phyloP scores from a whole-genome alignment of 2,329 filamentous ascomycete species.

The Arthrobotrys pseudoclavata region DNA sequence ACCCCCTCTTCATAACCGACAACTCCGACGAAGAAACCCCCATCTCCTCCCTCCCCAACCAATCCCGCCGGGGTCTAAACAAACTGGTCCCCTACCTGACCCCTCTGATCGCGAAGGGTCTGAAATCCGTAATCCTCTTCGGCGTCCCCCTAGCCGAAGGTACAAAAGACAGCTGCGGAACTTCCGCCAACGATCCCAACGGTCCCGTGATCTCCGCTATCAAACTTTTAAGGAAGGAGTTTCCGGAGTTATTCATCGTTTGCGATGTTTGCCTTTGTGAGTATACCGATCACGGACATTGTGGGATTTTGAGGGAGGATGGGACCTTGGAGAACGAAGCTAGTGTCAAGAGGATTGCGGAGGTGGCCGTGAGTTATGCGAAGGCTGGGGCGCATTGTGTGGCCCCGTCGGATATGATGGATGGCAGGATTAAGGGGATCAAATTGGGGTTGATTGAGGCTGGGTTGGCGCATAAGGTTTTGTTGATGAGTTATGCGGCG shows the following conservation, averaged over 20 bases:
- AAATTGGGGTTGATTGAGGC: constrained; percentile 98
- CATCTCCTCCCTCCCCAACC: constrained; percentile 91
- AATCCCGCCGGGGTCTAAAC: constrained; percentile 86
- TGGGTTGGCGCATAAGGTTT: constrained; percentile 88
- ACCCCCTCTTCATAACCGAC: constrained; percentile 96
- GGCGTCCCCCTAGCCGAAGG: constrained; percentile 82
- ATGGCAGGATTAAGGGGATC: constrained; percentile 95
- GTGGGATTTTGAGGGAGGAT: constrained; percentile 93
- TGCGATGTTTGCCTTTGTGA: constrained; percentile 97
- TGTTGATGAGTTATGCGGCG: constrained; percentile 97
- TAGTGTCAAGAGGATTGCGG: constrained; percentile 92
- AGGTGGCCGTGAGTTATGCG: constrained; percentile 99
- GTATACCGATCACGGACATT: constrained; percentile 98
- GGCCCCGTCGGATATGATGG: constrained; percentile 98
- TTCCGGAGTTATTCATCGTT: constrained; percentile 91
- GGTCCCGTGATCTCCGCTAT: constrained; percentile 71
- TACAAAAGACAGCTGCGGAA: constrained; percentile 91
- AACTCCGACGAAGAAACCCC: constrained; percentile 90
- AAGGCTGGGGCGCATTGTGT: constrained; percentile 95
- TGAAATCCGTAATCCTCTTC: constrained; percentile 94
- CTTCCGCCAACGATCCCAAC: constrained; percentile 89
- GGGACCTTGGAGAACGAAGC: constrained; percentile 92
- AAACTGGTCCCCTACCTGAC: constrained; percentile 85
- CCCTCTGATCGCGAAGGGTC: constrained; percentile 87
- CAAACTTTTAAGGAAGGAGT: constrained; percentile 83